Evolutionary conservation across 2,329 filamentous ascomycete genomes (phyloP).

Genomic region (Huntiella omanensis): DNA sequence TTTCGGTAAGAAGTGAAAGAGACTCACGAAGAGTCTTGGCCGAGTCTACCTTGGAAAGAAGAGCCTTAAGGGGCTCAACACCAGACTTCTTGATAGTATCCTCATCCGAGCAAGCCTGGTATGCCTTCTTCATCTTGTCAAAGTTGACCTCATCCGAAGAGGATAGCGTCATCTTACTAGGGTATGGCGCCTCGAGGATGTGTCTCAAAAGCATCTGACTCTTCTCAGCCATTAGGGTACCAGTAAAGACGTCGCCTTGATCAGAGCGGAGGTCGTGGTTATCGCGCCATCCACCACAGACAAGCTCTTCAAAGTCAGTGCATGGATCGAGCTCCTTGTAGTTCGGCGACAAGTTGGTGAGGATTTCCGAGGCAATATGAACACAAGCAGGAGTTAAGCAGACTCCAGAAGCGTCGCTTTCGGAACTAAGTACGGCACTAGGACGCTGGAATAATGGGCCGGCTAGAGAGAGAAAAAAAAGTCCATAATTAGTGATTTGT

Average conservation of each 20-base stretch:
- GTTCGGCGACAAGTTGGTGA: conserved; percentile 18
- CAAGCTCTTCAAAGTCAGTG: conserved; percentile 47
- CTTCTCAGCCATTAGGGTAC: conserved; percentile 41
- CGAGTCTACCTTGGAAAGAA: conserved; percentile 32
- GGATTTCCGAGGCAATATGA: conserved; percentile 17
- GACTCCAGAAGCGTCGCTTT: conserved; percentile 8
- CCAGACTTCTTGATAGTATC: conserved; percentile 35
- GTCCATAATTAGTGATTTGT: too few species aligned
- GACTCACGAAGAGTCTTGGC: conserved; percentile 20
- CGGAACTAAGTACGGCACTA: background rate
- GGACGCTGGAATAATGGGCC: background rate
- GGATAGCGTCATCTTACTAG: conserved; percentile 15
- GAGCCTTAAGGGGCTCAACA: conserved; percentile 32
- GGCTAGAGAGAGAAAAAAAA: background rate
- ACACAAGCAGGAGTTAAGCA: conserved; percentile 17
- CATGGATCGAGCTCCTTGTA: conserved; percentile 48
- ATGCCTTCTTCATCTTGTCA: conserved; percentile 43
- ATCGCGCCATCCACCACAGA: conserved; percentile 47
- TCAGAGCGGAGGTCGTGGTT: conserved; percentile 47
- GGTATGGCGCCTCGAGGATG: conserved; percentile 41
- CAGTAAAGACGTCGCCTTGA: conserved; percentile 39
- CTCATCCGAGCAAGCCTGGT: conserved; percentile 48
- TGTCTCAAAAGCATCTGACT: conserved; percentile 39
- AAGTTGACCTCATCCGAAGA: conserved; percentile 43
- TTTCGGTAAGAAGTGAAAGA: conserved; percentile 26